Percentiles rank a stretch among this genome's conserved stretches.
These are phyloP conservation scores for Teunomyces panamensis DNA, from an alignment of 805 yeast species.

Conservation along the genomic window DNA sequence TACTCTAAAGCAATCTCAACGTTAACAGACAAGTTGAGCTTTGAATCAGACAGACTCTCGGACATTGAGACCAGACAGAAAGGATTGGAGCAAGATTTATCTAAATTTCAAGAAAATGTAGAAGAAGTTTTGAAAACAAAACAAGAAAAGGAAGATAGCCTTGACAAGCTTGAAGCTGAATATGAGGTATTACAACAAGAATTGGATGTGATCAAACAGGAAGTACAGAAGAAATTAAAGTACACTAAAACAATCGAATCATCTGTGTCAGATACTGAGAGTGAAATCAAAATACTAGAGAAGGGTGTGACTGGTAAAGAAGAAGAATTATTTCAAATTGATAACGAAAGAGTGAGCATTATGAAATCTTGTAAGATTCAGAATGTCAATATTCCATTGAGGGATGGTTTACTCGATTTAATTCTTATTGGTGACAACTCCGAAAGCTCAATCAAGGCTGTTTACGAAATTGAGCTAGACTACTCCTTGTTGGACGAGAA, in stretches of 20 bases:
- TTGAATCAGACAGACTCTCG: slow-evolving; percentile 58
- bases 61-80: slow-evolving; percentile 49
- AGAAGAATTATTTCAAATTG: slow-evolving; percentile 52
- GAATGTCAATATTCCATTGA: slow-evolving; percentile 60
- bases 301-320: slow-evolving; percentile 41
- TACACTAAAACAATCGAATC: slow-evolving; percentile 29
- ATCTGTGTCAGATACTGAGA: slow-evolving; percentile 36
- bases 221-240: slow-evolving; percentile 17
- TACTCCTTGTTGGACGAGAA: slow-evolving; percentile 45
- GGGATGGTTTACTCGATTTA: slow-evolving; percentile 56
- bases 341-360: slow-evolving; percentile 54
- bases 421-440: slow-evolving; percentile 57
- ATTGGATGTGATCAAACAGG: not conserved
- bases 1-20: slow-evolving; percentile 59
- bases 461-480: slow-evolving; percentile 53
- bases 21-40: slow-evolving; percentile 56
- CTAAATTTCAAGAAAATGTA: slow-evolving; percentile 33
- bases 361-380: slow-evolving; percentile 75
- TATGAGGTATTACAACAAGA: slow-evolving; percentile 17
- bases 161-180: slow-evolving; percentile 28
- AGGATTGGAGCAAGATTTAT: slow-evolving; percentile 40
- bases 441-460: slow-evolving; percentile 34
- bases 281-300: slow-evolving; percentile 25
- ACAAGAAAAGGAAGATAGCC: slow-evolving; percentile 18
- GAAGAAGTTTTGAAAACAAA: slow-evolving; percentile 31